phyloP scores from a whole-genome alignment of 2,329 filamentous ascomycete genomes.

The Fonsecaea multimorphosa region DNA sequence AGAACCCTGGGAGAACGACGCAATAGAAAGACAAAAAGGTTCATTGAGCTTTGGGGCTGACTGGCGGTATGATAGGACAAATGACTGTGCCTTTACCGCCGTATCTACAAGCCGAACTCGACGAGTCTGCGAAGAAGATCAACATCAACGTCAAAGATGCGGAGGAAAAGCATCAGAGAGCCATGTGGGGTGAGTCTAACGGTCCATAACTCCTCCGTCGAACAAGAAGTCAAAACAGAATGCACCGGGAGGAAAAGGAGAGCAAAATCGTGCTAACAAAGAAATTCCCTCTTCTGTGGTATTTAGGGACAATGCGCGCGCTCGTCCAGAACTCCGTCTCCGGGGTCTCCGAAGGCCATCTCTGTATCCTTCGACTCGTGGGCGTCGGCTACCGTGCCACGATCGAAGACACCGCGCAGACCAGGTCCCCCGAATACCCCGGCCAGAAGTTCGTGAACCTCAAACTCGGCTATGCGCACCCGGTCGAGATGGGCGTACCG shows the following conservation, averaged over 20 bases:
- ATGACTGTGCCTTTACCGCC: slow-evolving; percentile 78
- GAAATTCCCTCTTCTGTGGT: slow-evolving; percentile 28
- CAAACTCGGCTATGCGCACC: slow-evolving; percentile 96
- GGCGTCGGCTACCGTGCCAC: slow-evolving; percentile 94
- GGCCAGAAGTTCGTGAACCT: slow-evolving; percentile 89
- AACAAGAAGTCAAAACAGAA: background rate
- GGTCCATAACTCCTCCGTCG: background rate
- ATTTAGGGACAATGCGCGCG: slow-evolving; percentile 82
- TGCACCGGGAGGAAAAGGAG: background rate
- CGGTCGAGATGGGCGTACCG: slow-evolving; percentile 87
- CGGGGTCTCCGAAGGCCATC: slow-evolving; percentile 95
- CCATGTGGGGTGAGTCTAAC: slow-evolving; percentile 87
- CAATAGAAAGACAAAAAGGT: slow-evolving; percentile 22
- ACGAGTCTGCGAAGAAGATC: slow-evolving; percentile 67
- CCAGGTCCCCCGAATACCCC: slow-evolving; percentile 66
- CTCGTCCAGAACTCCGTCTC: slow-evolving; percentile 90
- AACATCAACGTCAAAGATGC: slow-evolving; percentile 73
- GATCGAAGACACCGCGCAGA: slow-evolving; percentile 77
- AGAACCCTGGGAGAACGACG: background rate
- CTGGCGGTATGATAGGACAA: slow-evolving; percentile 60
- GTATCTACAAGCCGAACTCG: slow-evolving; percentile 75
- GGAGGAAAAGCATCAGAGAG: slow-evolving; percentile 74
- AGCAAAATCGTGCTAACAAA: background rate
- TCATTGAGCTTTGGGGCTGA: slow-evolving; percentile 29
- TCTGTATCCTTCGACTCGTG: slow-evolving; percentile 87